These are phyloP conservation scores for Sordariomycetes sp. DNA, from an alignment of 2,329 filamentous ascomycete genomes.

Conservation along the genomic window DNA sequence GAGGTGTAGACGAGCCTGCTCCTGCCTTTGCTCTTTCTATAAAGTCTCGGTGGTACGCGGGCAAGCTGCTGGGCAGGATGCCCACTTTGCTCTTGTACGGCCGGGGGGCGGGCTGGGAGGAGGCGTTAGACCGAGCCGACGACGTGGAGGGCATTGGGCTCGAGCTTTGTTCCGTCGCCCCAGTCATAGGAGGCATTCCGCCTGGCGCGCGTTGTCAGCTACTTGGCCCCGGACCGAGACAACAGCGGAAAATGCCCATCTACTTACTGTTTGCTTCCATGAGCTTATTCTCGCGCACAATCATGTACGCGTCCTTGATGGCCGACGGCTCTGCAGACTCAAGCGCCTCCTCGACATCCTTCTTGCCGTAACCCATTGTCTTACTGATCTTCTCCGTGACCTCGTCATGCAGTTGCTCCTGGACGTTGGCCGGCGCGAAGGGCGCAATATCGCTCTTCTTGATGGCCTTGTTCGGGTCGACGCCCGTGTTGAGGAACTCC, in stretches of 20 bases:
- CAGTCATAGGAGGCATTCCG: constrained; percentile 9
- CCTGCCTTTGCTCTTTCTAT: constrained; percentile 60
- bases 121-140: constrained; percentile 34
- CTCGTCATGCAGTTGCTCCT: constrained; percentile 81
- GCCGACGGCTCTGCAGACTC: constrained; percentile 87
- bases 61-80: constrained; percentile 81
- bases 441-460: constrained; percentile 71
- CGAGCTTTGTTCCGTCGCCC: constrained; percentile 4
- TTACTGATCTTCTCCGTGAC: constrained; percentile 94
- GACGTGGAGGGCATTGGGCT: constrained; percentile 28
- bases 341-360: constrained; percentile 88
- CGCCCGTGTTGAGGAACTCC: constrained; percentile 87
- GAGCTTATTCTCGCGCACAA: constrained; percentile 92
- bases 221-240: not conserved
- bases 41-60: constrained; percentile 80
- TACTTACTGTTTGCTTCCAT: constrained; percentile 87
- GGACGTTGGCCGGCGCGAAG: constrained; percentile 61
- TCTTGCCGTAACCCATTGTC: constrained; percentile 94
- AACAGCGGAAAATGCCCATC: not conserved
- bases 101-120: constrained; percentile 33
- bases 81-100: constrained; percentile 74
- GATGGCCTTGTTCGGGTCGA: constrained; percentile 85
- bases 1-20: constrained; percentile 19
- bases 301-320: constrained; percentile 98
- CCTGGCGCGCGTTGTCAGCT: not conserved